Conservation (phyloP, 139 green algal genomes). For the Monoraphidium neglectum region DNA sequence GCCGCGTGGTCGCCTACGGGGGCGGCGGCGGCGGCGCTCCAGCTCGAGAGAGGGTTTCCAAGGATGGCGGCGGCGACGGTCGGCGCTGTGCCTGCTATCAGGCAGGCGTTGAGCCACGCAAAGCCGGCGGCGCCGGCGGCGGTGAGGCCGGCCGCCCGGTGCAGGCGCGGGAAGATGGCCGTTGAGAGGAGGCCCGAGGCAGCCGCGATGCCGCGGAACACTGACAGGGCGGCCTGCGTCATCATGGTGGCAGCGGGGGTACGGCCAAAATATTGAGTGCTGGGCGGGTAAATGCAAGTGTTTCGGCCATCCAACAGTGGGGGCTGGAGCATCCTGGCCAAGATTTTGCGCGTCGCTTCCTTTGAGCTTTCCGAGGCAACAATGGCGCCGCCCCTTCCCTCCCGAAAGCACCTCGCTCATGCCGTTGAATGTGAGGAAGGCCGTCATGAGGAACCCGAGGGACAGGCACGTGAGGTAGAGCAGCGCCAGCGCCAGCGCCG, state of each 20-base stretch:
- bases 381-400: too few species aligned
- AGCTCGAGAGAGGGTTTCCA: neutral
- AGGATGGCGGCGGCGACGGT: neutral
- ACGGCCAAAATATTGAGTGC: constrained; percentile 20
- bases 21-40: neutral
- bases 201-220: constrained; percentile 64
- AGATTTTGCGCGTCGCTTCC: too few species aligned
- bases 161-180: constrained; percentile 52
- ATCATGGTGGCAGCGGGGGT: neutral
- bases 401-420: constrained; percentile 66
- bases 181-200: constrained; percentile 71
- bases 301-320: too few species aligned
- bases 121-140: constrained; percentile 46
- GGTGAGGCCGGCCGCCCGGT: constrained; percentile 19
- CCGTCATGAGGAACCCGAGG: constrained; percentile 63
- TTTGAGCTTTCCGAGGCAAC: too few species aligned
- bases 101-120: constrained; percentile 49
- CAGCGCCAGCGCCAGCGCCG: constrained; percentile 72
- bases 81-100: constrained; percentile 15
- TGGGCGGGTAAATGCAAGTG: too few species aligned
- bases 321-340: too few species aligned
- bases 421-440: constrained; percentile 69
- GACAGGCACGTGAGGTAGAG: constrained; percentile 73
- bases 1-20: constrained; percentile 8
- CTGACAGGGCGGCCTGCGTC: constrained; percentile 15